Evolutionary conservation across 2,329 filamentous ascomycete species (phyloP), one percentile per base, ranked within the genome.

Genomic region (Ophiostoma populinum): DNA sequence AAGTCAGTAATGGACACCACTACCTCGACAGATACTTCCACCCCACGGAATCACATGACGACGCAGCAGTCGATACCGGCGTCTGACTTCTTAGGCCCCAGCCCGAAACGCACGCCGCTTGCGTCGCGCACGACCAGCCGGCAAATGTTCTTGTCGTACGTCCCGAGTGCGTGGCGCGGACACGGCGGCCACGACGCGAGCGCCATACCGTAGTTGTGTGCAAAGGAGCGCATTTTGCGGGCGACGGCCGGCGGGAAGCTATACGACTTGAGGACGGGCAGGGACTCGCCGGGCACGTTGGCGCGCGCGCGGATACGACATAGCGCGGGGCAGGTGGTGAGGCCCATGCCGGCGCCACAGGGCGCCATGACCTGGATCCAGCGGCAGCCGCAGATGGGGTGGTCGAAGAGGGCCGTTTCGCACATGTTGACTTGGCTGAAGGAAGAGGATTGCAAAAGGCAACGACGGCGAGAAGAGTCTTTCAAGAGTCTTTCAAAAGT

Each of bases 321-420:
- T 42, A 69, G 63, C 24, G 37, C 41, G 0, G 51, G 46, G 49
- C 67, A 72, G 19, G 51, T 62, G 39, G 49, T 51, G 51, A 71
- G 70, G 40, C 66, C 64, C 49, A 56, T 55, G 10, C 59, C 59
- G 0, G 62, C 62, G 4, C 46, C 54, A 52, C 67, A 72, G 6
- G 62, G 58, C 29, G 51, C 41, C 4, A 49, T 50, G 45, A 71
- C 55, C 40, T 58, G 47, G 27, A 63, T 55, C 67, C 67, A 72
- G 44, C 55, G 57, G 54, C 69, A 67, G 9, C 54, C 52, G 57
- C 67, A 71, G 39, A 43, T 45, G 33, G 57, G 59, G 49, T 65
- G 61, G 39, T 55, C 53, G 50, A 58, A 66, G 49, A 62, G 60
- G 18, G 52, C 57, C n/a, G 60, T 55, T 13, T 46, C 43, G 48